Base-by-base conservation (phyloP, 139 green algal genomes). In the Spirogloea muscicola region DNA sequence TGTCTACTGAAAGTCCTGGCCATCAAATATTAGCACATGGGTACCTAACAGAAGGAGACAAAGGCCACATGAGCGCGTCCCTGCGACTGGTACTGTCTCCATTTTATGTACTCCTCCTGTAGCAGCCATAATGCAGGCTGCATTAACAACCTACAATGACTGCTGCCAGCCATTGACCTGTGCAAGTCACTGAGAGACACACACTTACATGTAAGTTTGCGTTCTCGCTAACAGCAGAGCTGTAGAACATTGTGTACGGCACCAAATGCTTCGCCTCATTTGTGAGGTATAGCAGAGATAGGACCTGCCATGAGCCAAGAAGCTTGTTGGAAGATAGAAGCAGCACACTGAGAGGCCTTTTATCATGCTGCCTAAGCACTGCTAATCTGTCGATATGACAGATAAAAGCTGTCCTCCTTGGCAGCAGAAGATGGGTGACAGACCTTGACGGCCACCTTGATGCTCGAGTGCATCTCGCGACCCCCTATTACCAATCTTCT, bases 101-200 rank as follows among this genome's bases (percentile, higher is more conserved):
- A 77, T 3, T 76, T 76, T 13, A 77, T 66, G 69, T 77, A 77
- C n/a, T 77, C 51, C 34, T 77, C 69, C 29, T 65, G 69, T 16
- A 10, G 43, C 10, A 13, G 43, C 43, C 43, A 10, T 25, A 25
- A 51, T 51, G 13, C 43, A 25, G 13, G 10, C 43, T 25, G 13
- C 43, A 51, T 13, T 13, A 51, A 10, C 10, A 10, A 51, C 43
- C 13, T 25, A 10, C 10, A 10, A 51, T 13, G 43, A 10, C 10
- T 51, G 43, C 43, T 51, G 10, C 10, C 13, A 51, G 10, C 10
- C 43, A 13, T 51, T 10, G 10, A 51, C 43, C 10, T 13, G 13
- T 51, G 43, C 43, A 13, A 10, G 13, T 51, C 10, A 51, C 10
- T 13, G 43, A 10, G 43, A 64, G 10, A 9, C 36, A 38, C 29